Base-by-base conservation (phyloP, 2,329 filamentous ascomycete genomes). In the Amesomyces nigricolor region DNA sequence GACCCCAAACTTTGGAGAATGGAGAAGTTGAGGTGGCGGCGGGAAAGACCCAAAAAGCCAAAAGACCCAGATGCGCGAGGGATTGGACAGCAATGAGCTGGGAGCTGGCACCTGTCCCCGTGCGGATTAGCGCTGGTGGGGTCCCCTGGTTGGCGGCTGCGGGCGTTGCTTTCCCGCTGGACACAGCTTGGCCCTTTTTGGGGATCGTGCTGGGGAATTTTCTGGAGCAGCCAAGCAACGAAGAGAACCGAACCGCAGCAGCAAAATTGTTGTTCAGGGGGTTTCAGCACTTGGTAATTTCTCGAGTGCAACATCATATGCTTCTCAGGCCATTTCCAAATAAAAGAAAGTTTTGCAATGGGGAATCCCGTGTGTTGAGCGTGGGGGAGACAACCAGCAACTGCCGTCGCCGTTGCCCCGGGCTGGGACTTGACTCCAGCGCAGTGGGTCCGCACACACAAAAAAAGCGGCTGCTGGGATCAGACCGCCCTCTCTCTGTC, bases 381-480 rank as follows among this genome's bases (percentile, higher is more conserved):
- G 32, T 13, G 11, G 11, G 32, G 9, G 11, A 35, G 32, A 13
- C 32, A 35, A 35, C 32, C 4, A 35, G 7, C 9, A 35, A 35
- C 22, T 26, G 32, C 22, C 14, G 40, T 26, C 13, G 6, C 53
- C 16, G 38, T 46, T 47, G 19, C 39, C 40, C 45, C 40, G 29
- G 17, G 14, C 40, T 35, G 39, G 40, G 45, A 19, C 17, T 26
- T 26, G 30, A 57, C 16, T 26, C 51, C 22, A 45, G 40, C 13
- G 14, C 13, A 9, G 57, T 58, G 57, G 57, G 56, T 19, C 50
- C 53, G 22, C 50, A 42, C 54, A 52, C 52, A 62, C 62, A 63
- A 58, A 63, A 63, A 60, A 60, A 39, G 57, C 57, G 38, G 56
- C 57, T 46, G 53, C 58, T 54, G 16, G 53, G 51, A 61, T 51